Base-by-base conservation (phyloP, 441 rosid species). In the Lepidium campestre region DNA sequence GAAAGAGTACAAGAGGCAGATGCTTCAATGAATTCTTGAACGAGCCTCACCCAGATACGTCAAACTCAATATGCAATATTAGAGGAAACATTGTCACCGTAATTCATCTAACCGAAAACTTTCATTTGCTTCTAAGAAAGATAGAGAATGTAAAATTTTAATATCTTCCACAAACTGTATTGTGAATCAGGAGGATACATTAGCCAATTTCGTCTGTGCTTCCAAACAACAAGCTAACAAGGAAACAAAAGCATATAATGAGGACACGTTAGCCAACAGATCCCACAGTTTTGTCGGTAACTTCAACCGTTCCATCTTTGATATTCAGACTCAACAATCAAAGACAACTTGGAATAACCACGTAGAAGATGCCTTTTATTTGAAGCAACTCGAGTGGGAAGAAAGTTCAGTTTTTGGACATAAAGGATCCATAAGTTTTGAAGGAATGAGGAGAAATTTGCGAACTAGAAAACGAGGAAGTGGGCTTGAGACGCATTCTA, bases 241-340 rank as follows among this genome's bases (percentile, higher is more conserved):
- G 58, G 71, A 77, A 56, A 65, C 40, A 18, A 65, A 56, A 53
- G 55, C 46, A 25, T 79, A 76, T 57, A 59, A 18, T 9, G 45
- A 37, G 6, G 72, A 57, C 27, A 73, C 68, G 52, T 53, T 77
- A 47, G 70, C 83, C 3, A 44, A 67, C n/a, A 66, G 75, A 74
- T 66, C 77, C 19, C 64, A 65, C 11, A 65, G 75, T 76, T 77
- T 82, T 7, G 37, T 78, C 10, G 60, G 78, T 55, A 71, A 77
- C 19, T 75, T 87, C 18, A 79, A 78, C 77, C 64, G 79, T 40
- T 81, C 86, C 57, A 52, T 78, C 47, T 36, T 75, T 70, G 85
- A 84, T 22, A 73, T 74, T 17, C 70, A 77, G 60, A 70, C 53
- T 32, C 75, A 64, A 40, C 62, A 64, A 48, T 48, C 70, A 62